Conservation (phyloP, 2,329 filamentous ascomycete species). For the Monascus ruber region DNA sequence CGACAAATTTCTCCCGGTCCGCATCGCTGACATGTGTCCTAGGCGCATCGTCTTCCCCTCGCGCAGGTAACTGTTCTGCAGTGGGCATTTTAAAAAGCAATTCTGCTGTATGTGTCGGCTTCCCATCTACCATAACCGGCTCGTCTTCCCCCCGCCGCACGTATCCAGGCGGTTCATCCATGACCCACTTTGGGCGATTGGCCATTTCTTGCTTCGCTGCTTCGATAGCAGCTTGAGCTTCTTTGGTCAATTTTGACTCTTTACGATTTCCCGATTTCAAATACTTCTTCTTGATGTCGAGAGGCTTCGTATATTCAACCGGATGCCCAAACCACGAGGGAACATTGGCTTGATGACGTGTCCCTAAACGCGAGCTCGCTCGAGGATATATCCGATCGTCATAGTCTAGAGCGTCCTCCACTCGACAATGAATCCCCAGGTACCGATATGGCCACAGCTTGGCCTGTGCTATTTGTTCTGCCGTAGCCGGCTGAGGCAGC, state of each 20-base stretch:
- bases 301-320: slow-evolving; percentile 80
- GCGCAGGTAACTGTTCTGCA: slow-evolving; percentile 35
- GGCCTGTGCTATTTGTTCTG: slow-evolving; percentile 82
- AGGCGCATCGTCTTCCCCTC: slow-evolving; percentile 32
- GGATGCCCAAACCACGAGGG: slow-evolving; percentile 74
- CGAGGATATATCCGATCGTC: slow-evolving; percentile 96
- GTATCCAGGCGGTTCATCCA: slow-evolving; percentile 83
- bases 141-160: slow-evolving; percentile 72
- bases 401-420: slow-evolving; percentile 91
- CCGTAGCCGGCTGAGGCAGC: slow-evolving; percentile 51
- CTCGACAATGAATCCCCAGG: slow-evolving; percentile 85
- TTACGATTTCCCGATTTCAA: slow-evolving; percentile 57
- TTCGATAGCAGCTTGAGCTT: slow-evolving; percentile 66
- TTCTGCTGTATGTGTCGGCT: slow-evolving; percentile 63
- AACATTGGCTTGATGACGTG: slow-evolving; percentile 81
- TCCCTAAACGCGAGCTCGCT: slow-evolving; percentile 82
- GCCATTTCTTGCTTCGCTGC: slow-evolving; percentile 69
- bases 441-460: slow-evolving; percentile 96
- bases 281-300: slow-evolving; percentile 71
- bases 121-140: slow-evolving; percentile 48
- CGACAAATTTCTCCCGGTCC: slow-evolving; percentile 49
- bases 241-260: slow-evolving; percentile 66
- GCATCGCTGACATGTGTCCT: slow-evolving; percentile 22
- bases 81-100: slow-evolving; percentile 68
- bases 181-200: slow-evolving; percentile 81